Percentiles rank a stretch among this genome's conserved stretches.
Evolutionary conservation across 108 stramenopile species (phyloP).

Genomic region (Cyclotella baltica): DNA sequence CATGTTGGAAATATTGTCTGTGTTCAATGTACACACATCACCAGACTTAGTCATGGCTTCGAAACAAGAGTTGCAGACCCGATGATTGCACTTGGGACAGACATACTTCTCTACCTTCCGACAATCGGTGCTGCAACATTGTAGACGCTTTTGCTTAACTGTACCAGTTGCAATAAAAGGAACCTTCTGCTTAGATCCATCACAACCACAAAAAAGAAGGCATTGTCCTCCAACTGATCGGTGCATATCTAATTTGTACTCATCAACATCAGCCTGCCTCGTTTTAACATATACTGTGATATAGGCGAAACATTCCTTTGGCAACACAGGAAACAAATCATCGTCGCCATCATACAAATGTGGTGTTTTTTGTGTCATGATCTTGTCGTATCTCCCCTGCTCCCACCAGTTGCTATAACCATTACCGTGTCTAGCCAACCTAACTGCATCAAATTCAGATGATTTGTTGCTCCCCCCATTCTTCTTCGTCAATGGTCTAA

Average conservation of each 20-base stretch:
- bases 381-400: too few species aligned
- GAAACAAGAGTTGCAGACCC: not conserved
- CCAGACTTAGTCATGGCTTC: not conserved
- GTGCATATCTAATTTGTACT: not conserved
- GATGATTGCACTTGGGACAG: not conserved
- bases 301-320: not conserved
- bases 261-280: not conserved
- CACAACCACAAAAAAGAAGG: not conserved
- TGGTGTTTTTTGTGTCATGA: too few species aligned
- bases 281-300: not conserved
- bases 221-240: not conserved
- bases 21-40: too few species aligned
- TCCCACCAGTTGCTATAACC: not conserved
- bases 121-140: not conserved
- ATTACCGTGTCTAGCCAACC: not conserved
- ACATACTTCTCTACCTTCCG: not conserved
- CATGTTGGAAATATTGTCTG: too few species aligned
- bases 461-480: too few species aligned
- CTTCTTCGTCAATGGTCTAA: not conserved
- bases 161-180: not conserved
- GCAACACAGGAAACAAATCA: too few species aligned
- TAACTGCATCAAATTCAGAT: not conserved
- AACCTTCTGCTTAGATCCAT: not conserved
- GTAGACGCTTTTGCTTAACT: not conserved
- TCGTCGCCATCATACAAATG: too few species aligned